Base-by-base conservation (phyloP, 1,284 basidiomycete species). In the Ceratorhiza oryzae-sativae region DNA sequence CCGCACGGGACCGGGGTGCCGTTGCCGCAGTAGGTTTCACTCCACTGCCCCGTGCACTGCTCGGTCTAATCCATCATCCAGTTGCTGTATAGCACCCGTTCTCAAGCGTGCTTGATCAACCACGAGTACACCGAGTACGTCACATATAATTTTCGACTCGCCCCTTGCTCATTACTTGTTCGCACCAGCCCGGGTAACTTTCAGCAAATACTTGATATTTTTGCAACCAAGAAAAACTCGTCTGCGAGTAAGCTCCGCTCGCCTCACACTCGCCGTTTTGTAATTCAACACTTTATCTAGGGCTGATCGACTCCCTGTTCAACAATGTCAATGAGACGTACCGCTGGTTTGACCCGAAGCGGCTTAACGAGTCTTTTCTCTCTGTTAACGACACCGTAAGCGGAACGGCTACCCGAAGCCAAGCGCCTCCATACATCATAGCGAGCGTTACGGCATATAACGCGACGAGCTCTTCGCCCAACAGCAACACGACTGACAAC, bases 201-300 rank as follows among this genome's bases (percentile, higher is more conserved):
- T 75, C 88, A 89, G 75, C 88, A 90, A 77, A 86, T 90, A 32
- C 86, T 95, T 79, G 91, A 95, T 77, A 88, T 95, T 41, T 95
- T 92, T 78, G 84, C 89, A 1, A 89, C 89, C 0, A 86, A 87
- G 73, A 83, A 84, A 25, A 79, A 80, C 27, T 74, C 79, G 53
- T 78, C 80, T 13, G 81, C 86, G 72, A 76, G 79, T 86, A 83
- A 72, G 49, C 80, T 77, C 13, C 5, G 56, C 60, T 32, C 42
- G 18, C 20, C 32, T 41, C 13, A 42, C 36, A n/a, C 32, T 36
- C n/a, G 62, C 55, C 18, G 20, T 42, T 20, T 62, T 23, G 34
- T 46, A 55, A 30, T 55, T 71, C 8, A 39, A 12, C 75, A 79
- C 80, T 71, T 61, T 51, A 27, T 73, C 51, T 41, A 59, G 68